Base-by-base conservation (phyloP, 352 stramenopile species). In the Globisporangium iwayamae region DNA sequence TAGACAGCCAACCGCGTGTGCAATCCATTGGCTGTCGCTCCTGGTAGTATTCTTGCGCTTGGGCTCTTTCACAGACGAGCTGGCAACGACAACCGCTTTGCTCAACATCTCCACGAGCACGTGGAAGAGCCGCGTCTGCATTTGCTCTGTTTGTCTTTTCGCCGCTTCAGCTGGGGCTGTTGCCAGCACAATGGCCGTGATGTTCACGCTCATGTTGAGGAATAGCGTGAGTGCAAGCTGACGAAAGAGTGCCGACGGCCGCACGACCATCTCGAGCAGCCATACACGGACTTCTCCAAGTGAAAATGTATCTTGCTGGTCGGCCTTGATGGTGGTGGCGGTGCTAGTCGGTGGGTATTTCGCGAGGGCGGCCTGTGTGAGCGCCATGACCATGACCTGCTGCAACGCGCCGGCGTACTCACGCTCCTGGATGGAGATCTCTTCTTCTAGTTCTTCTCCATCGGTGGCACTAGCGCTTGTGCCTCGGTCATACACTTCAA, bases 91-190 rank as follows among this genome's bases (percentile, higher is more conserved):
- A 1, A 81, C 70, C 0, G 71, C 67, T 30, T 83, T 87, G 34
- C 54, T 60, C 18, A 87, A 39, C 76, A 85, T 87, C 47, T 87
- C 76, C 43, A 69, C 45, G 36, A 85, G 68, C 41, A 82, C 25
- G 10, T 67, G 65, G 56, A 87, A 85, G 34, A 85, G 63, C 39
- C 67, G 58, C 14, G 30, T 50, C 25, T 79, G 60, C 4, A 81
- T 41, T 4, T 71, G 55, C 16, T 68, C 53, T 9, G 63, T 51
- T 59, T 53, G 47, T 4, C 10, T 22, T 18, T 45, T n/a, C 28
- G 8, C 36, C 7, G 8, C 30, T 2, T 25, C n/a, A 16, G 9
- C 20, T 28, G 22, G 18, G 18, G 34, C 18, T 41, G 25, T 55
- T 3, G 63, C 69, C 4, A 82, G 30, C 11, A 66, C 43, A 11